Conservation (phyloP, 176 grass and related monocot species). For the Carex scoparia region DNA sequence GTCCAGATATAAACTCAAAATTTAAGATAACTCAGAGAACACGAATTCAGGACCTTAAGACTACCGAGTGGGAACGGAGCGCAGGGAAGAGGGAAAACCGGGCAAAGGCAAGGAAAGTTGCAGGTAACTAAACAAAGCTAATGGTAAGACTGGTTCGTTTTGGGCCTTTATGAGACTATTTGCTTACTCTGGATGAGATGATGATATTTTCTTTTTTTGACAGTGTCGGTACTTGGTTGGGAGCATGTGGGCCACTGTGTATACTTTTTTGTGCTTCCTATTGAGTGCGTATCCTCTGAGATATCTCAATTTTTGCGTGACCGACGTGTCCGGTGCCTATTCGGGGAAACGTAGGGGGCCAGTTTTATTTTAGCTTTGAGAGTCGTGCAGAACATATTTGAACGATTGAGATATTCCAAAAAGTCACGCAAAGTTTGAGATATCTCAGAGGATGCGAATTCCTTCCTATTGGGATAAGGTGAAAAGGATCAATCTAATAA, state of each 20-base stretch:
- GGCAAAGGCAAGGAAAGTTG: neutral
- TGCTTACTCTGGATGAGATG: neutral
- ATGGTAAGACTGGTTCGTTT: neutral
- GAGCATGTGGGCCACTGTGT: neutral
- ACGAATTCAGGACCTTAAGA: neutral
- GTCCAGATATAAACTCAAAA: no score
- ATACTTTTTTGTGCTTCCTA: neutral
- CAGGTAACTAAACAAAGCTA: neutral
- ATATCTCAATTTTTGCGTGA: no score
- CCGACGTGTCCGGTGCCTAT: no score
- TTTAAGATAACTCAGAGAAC: neutral
- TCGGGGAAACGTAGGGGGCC: no score
- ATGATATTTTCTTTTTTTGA: neutral
- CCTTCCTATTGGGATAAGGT: neutral
- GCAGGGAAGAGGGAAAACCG: neutral
- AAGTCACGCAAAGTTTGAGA: no score
- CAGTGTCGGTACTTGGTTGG: neutral
- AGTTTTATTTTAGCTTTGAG: no score
- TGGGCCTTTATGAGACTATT: neutral
- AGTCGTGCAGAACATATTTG: no score
- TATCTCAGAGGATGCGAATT: no score
- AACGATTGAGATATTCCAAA: no score
- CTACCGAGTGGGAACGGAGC: neutral
- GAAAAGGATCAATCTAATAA: neutral
- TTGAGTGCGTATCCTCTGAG: neutral